Percentiles rank a stretch among this genome's conserved stretches.
These are phyloP conservation scores for Apiosordaria backusii DNA, from an alignment of 495 filamentous ascomycete species.

Conservation along the genomic window DNA sequence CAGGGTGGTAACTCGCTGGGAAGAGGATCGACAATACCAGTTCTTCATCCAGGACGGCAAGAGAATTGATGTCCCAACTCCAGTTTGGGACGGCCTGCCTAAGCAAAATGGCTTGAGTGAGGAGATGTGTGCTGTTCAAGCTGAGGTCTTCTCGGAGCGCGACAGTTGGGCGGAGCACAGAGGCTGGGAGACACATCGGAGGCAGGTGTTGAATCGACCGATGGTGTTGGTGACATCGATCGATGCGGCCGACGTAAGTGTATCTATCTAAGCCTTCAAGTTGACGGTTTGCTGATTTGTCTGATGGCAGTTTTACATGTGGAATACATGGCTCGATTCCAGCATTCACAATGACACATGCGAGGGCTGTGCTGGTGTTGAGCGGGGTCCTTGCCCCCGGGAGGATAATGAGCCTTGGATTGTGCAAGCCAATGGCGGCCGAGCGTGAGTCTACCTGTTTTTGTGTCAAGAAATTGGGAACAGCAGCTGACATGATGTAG, in stretches of 20 bases:
- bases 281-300: not conserved
- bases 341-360: not conserved
- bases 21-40: conserved; percentile 47
- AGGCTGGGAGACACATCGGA: conserved; percentile 53
- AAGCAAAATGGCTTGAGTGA: conserved; percentile 36
- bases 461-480: conserved; percentile 30
- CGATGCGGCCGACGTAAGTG: conserved; percentile 54
- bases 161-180: conserved; percentile 55
- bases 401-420: conserved; percentile 13
- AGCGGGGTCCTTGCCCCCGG: not conserved
- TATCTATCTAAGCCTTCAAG: conserved; percentile 52
- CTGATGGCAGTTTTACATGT: not conserved
- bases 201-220: conserved; percentile 44
- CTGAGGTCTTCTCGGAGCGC: conserved; percentile 41
- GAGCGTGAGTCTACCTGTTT: conserved; percentile 29
- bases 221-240: conserved; percentile 71
- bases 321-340: not conserved
- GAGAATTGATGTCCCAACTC: conserved; percentile 52
- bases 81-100: conserved; percentile 39
- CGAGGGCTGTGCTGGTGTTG: not conserved
- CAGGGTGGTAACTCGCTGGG: conserved; percentile 63
- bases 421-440: conserved; percentile 6
- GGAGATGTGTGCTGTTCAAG: conserved; percentile 19
- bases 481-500: conserved; percentile 10
- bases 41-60: conserved; percentile 66